Percentiles rank a stretch among this genome's conserved stretches.
These are phyloP conservation scores for Verbascum thapsus DNA, from an alignment of 257 asterid species.

Conservation along the genomic window DNA sequence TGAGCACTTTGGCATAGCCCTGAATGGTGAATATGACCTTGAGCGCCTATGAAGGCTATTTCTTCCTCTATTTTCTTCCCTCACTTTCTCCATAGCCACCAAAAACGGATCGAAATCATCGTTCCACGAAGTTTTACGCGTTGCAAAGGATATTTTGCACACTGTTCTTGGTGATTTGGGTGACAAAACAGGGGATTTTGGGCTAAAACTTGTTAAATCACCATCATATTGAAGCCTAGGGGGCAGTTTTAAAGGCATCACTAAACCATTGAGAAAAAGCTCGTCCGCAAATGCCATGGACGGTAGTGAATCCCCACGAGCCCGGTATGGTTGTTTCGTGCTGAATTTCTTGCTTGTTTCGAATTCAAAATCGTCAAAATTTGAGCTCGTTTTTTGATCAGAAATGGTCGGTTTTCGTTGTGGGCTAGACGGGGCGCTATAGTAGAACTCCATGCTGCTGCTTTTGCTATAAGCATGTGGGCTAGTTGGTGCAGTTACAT, in stretches of 20 bases:
- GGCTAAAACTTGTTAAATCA: slow-evolving; percentile 30
- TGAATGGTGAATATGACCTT: slow-evolving; percentile 58
- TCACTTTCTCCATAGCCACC: slow-evolving; percentile 66
- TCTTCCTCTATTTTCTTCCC: slow-evolving; percentile 59
- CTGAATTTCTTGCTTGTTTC: slow-evolving; percentile 54
- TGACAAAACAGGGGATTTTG: slow-evolving; percentile 39
- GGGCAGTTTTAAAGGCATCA: slow-evolving; percentile 77
- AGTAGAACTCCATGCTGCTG: slow-evolving; percentile 36
- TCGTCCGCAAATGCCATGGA: slow-evolving; percentile 73
- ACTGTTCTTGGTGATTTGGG: slow-evolving; percentile 46
- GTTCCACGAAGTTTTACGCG: slow-evolving; percentile 45
- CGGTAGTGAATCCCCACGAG: slow-evolving; percentile 50
- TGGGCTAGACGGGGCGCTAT: slow-evolving; percentile 65
- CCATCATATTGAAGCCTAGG: slow-evolving; percentile 55
- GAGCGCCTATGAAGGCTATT: slow-evolving; percentile 50
- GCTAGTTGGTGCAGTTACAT: slow-evolving; percentile 52
- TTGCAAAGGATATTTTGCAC: slow-evolving; percentile 53
- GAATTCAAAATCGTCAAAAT: slow-evolving; percentile 58
- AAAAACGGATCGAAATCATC: slow-evolving; percentile 63
- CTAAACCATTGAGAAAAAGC: slow-evolving; percentile 58
- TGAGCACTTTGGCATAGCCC: slow-evolving; percentile 33
- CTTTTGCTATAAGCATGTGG: slow-evolving; percentile 37
- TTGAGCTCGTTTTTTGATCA: not conserved
- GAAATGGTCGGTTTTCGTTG: not conserved
- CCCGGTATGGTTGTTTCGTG: slow-evolving; percentile 22